A percentile compares a stretch with the other conserved stretches of the same genome.
phyloP scores from a whole-genome alignment of 441 rosid genomes.

The Kokia cookei region DNA sequence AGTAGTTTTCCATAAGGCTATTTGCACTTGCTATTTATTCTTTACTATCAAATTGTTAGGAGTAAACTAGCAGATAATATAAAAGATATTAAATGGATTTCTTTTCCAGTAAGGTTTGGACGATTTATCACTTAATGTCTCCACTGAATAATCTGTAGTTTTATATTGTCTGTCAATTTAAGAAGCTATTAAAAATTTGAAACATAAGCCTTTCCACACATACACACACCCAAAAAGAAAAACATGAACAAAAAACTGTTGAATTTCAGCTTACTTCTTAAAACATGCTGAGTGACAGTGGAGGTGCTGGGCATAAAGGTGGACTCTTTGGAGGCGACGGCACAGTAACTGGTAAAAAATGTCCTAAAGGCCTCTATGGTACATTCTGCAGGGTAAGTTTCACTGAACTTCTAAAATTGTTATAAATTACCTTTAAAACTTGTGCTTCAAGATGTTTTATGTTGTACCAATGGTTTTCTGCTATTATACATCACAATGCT shows the following conservation, averaged over 20 bases:
- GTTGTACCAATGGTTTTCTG: neutral
- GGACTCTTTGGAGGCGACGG: conserved; percentile 82
- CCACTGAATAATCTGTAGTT: neutral
- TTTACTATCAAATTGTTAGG: neutral
- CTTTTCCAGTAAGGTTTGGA: conserved; percentile 2
- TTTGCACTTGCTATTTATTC: neutral
- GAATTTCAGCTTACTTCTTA: conserved; percentile 19
- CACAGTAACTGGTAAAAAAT: conserved; percentile 82
- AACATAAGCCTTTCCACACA: neutral
- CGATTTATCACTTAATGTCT: neutral
- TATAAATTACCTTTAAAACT: neutral
- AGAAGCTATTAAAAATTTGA: neutral
- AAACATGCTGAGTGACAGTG: conserved; percentile 53
- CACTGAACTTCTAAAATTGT: conserved; percentile 2
- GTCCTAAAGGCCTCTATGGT: conserved; percentile 95
- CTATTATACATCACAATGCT: neutral
- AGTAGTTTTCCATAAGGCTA: neutral
- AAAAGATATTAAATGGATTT: neutral
- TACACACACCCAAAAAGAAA: neutral
- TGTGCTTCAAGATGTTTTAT: neutral
- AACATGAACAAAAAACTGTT: neutral
- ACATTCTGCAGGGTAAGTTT: conserved; percentile 78
- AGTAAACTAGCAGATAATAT: neutral
- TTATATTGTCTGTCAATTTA: neutral
- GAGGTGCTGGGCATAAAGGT: conserved; percentile 83